Evolutionary conservation across 2,329 filamentous ascomycete species (phyloP), one percentile per base, ranked within the genome.

Genomic region (Eurotiales sp.): DNA sequence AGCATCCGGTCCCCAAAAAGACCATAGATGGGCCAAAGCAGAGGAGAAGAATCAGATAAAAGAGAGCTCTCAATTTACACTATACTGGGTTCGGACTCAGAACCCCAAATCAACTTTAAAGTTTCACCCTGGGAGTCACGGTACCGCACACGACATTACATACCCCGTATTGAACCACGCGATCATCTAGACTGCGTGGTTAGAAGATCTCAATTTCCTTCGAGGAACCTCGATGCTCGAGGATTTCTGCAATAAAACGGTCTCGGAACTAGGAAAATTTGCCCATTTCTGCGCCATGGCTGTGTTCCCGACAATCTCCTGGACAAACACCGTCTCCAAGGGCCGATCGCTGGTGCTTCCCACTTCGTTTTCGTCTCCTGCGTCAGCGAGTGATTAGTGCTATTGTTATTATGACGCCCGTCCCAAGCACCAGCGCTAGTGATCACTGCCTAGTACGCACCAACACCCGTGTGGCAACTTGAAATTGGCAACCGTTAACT

Each of bases 141-240:
- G 17, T 37, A 19, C 15, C 15, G 15, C 8, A 5, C 4, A n/a
- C n/a, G n/a, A n/a, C n/a, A n/a, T n/a, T n/a, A n/a, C n/a, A 15
- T 21, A 32, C 29, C 10, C 7, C 21, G 21, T 21, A 15, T 25
- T 39, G 11, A 30, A 40, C 15, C 15, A 17, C 25, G 46, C 46
- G 34, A 48, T 48, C 25, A 29, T 23, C 45, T 40, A 47, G 45
- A 22, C 45, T 30, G 19, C 11, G 34, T 36, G 34, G 15, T 40
- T 40, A 30, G 45, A 39, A 40, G 45, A 47, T 47, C 45, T 30
- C 45, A 30, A 40, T 47, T 40, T 47, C 21, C 17, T 40, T 30
- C 8, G 34, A 25, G 15, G 34, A 37, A 36, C 32, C 23, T 14
- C 29, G 17, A 37, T 12, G 10, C 22, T 22, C n/a, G n/a, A n/a